phyloP scores from a whole-genome alignment of 164 flowering plant genomes.

The Liriodendron chinense region DNA sequence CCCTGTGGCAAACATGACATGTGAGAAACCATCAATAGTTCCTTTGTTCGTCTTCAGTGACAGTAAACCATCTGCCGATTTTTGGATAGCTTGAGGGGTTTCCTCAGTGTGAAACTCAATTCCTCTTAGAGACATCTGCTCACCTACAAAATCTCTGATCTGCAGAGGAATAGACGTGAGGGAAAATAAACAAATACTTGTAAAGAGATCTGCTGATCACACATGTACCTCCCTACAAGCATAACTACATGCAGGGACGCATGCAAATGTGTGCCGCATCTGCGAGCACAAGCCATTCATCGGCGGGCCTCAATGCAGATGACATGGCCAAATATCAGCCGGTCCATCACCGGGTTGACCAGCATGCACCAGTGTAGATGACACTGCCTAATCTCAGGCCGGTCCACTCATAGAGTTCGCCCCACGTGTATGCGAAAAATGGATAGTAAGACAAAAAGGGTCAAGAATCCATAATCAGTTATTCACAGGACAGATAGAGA shows the following conservation, averaged over 20 bases:
- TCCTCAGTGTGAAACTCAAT: constrained; percentile 92
- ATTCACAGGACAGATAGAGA: no score
- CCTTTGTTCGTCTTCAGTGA: constrained; percentile 86
- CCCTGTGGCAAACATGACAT: constrained; percentile 99
- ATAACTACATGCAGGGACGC: not conserved
- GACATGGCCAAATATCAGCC: no score
- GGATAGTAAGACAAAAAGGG: no score
- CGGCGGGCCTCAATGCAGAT: no score
- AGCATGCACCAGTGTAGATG: no score
- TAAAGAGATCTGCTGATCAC: not conserved
- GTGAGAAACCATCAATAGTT: constrained; percentile 89
- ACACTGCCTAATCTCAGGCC: no score
- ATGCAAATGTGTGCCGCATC: not conserved
- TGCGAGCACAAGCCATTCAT: no score
- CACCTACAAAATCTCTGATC: constrained; percentile 90
- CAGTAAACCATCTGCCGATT: constrained; percentile 69
- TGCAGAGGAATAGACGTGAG: constrained; percentile 24
- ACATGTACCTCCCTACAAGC: not conserved
- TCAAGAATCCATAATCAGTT: no score
- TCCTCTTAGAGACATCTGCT: constrained; percentile 90
- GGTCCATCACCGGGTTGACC: no score
- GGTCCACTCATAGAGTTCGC: no score
- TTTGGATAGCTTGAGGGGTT: constrained; percentile 73
- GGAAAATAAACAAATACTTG: not conserved
- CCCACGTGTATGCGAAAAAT: no score